phyloP scores from a whole-genome alignment of 2,329 filamentous ascomycete species.

The Cladophialophora psammophila region DNA sequence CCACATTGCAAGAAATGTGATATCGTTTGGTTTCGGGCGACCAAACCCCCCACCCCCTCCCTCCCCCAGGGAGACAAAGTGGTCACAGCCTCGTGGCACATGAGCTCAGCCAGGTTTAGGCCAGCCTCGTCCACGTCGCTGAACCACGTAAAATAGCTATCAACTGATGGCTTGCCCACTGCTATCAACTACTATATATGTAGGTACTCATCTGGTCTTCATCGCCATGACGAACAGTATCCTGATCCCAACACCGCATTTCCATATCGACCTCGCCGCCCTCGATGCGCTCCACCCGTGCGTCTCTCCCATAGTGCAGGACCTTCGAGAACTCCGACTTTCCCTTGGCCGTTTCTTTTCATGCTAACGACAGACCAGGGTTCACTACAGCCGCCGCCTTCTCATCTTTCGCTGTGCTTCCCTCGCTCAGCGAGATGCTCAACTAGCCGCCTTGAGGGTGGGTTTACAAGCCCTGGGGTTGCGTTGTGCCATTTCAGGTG shows the following conservation, averaged over 20 bases:
- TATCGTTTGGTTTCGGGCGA: no score
- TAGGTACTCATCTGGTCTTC: background rate
- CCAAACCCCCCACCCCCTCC: no score
- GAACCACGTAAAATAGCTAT: background rate
- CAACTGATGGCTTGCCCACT: background rate
- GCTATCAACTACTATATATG: background rate
- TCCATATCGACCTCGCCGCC: slow-evolving; percentile 17
- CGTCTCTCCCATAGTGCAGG: background rate
- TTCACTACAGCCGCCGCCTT: slow-evolving; percentile 25
- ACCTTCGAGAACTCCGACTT: background rate
- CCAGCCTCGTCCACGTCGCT: background rate
- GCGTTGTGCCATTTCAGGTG: slow-evolving; percentile 14
- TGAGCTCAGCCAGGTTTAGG: background rate
- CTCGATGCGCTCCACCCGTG: slow-evolving; percentile 17
- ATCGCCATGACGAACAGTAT: background rate
- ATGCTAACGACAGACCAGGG: background rate
- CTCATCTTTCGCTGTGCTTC: slow-evolving; percentile 21
- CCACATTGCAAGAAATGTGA: no score
- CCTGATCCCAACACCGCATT: slow-evolving; percentile 4
- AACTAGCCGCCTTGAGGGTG: slow-evolving; percentile 18
- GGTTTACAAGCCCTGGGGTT: slow-evolving; percentile 11
- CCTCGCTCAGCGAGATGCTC: slow-evolving; percentile 5
- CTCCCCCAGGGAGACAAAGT: background rate
- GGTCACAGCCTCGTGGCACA: background rate
- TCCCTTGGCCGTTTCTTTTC: background rate